Conservation (phyloP, 495 filamentous ascomycete genomes). For the Xylaria acuta region DNA sequence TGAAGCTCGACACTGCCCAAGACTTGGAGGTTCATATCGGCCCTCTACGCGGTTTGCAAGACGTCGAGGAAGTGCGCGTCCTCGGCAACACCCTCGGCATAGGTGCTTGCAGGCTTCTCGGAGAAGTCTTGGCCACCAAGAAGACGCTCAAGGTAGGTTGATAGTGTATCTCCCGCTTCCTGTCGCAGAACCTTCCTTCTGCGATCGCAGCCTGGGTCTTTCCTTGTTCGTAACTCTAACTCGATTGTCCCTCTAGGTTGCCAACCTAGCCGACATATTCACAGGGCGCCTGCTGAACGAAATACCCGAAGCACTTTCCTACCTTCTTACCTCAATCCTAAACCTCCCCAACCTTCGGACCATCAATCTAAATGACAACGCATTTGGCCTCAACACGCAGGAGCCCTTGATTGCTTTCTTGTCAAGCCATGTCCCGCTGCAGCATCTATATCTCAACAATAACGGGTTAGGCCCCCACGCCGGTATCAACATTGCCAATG, state of each 20-base stretch:
- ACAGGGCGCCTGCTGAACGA: constrained; percentile 92
- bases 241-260: constrained; percentile 56
- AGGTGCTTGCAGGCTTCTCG: constrained; percentile 82
- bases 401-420: constrained; percentile 86
- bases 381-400: constrained; percentile 92
- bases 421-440: constrained; percentile 80
- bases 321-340: constrained; percentile 84
- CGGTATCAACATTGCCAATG: constrained; percentile 82
- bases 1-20: constrained; percentile 86
- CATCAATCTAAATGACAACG: constrained; percentile 95
- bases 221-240: constrained; percentile 49
- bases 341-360: constrained; percentile 83
- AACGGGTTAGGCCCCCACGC: constrained; percentile 95
- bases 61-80: constrained; percentile 83
- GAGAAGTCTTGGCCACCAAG: constrained; percentile 78
- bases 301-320: constrained; percentile 86
- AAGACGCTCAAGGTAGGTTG: constrained; percentile 71
- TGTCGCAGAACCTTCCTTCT: background rate
- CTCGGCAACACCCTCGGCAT: constrained; percentile 91
- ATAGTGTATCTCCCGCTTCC: background rate
- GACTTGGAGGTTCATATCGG: constrained; percentile 88
- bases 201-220: background rate
- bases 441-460: constrained; percentile 94
- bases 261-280: constrained; percentile 96
- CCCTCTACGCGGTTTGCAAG: constrained; percentile 69